Evolutionary conservation across 805 yeast genomes (phyloP), one percentile per base, ranked within the genome.

Genomic region (Myxozyma lipomycoides): DNA sequence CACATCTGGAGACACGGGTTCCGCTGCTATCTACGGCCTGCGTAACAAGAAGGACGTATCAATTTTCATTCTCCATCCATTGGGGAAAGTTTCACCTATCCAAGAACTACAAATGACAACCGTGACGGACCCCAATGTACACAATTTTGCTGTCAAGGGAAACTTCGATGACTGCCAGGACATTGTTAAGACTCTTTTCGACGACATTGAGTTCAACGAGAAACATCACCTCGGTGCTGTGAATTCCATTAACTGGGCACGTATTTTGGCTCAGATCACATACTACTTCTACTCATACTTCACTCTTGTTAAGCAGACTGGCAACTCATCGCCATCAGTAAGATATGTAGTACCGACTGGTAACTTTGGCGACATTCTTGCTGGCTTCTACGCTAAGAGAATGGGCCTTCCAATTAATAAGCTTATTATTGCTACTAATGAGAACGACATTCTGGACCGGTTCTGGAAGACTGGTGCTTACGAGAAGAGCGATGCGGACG

Each of bases 71-170:
- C 73, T 93, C 62, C 93, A 91, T 67, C 99, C 99, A 63, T 87
- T 95, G 6, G 98, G 98, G 44, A 82, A 97, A 68, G 93, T 93
- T 50, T 90, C 98, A 32, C 97, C 96, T 39, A 84, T 93, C 59
- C 99, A 93, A 75, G 99, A 93, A 73, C 87, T 85, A 62, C 99
- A 93, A 73, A 93, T 93, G 99, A 86, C 98, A 49, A 89, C 98
- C 5, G 98, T 93, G 6, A 78, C 82, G 45, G 98, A 93, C 69
- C 72, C 79, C 46, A 93, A 93, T 64, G 96, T 93, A 38, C 98
- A 93, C 72, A 91, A 97, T 23, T 75, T 93, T 56, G 87, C 96
- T 3, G 96, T 93, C 34, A 86, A 83, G 59, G 98, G 98, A 59
- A 88, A 96, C 26, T 93, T 93, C 67, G 99, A 93, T 69, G 97